These are phyloP conservation scores for Thielaviopsis euricoi DNA, from an alignment of 2,329 filamentous ascomycete genomes.

Conservation along the genomic window DNA sequence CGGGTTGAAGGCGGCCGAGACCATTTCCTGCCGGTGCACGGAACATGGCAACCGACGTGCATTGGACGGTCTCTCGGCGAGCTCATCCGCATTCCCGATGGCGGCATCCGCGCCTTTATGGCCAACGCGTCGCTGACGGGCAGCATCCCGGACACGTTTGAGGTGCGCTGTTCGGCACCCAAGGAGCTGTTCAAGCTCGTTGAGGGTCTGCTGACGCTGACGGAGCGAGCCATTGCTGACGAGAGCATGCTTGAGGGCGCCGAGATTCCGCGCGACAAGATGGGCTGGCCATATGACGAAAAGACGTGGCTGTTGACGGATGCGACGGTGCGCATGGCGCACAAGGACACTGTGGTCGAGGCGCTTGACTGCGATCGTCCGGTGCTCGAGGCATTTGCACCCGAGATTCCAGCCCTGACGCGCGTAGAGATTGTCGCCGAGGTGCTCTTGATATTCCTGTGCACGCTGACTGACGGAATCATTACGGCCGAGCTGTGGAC, in stretches of 20 bases:
- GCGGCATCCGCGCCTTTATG: conserved; percentile 48
- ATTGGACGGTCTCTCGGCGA: conserved; percentile 80
- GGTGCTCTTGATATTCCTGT: conserved; percentile 57
- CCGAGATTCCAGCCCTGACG: conserved; percentile 45
- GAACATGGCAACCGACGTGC: conserved; percentile 62
- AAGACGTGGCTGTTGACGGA: conserved; percentile 18
- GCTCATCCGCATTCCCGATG: conserved; percentile 68
- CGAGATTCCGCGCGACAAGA: conserved; percentile 31
- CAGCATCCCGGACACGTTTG: conserved; percentile 37
- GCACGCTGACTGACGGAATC: conserved; percentile 62
- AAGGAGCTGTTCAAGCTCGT: conserved; percentile 81
- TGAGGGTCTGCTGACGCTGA: conserved; percentile 49
- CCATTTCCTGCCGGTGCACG: conserved; percentile 74
- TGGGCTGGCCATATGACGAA: conserved; percentile 44
- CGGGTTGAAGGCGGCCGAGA: conserved; percentile 72
- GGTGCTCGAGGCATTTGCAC: conserved; percentile 43
- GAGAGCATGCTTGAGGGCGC: conserved; percentile 43
- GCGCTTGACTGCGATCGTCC: conserved; percentile 57
- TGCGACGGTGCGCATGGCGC: conserved; percentile 4
- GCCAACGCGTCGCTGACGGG: conserved; percentile 23
- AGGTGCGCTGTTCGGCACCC: conserved; percentile 63
- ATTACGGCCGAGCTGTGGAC: conserved; percentile 56
- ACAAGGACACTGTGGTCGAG: conserved; percentile 31
- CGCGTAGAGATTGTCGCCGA: conserved; percentile 62
- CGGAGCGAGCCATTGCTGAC: conserved; percentile 41